Percentiles rank a stretch among this genome's conserved stretches.
Conservation (phyloP, 2,329 filamentous ascomycete genomes). For the Orbilia javanica region DNA sequence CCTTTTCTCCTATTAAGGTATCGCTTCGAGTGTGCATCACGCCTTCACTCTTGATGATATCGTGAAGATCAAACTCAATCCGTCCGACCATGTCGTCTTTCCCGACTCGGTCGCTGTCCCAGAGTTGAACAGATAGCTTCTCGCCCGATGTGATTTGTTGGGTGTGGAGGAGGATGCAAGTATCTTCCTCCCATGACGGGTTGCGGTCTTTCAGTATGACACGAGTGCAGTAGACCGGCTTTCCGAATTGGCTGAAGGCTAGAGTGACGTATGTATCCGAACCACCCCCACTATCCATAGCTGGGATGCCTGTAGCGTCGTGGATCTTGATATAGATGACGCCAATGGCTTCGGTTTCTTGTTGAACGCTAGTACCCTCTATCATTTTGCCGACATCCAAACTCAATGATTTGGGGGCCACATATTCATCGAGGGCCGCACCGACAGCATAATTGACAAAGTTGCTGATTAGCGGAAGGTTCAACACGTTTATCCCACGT, state of each 20-base stretch:
- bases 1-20: conserved; percentile 83
- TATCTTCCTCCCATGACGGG: conserved; percentile 78
- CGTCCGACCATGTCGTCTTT: conserved; percentile 81
- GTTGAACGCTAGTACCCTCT: conserved; percentile 89
- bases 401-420: conserved; percentile 91
- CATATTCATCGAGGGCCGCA: conserved; percentile 87
- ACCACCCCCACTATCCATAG: conserved; percentile 90
- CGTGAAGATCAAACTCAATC: conserved; percentile 83
- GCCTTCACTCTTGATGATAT: conserved; percentile 92
- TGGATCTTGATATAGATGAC: conserved; percentile 94
- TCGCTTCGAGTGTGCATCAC: conserved; percentile 93
- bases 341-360: conserved; percentile 86
- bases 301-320: conserved; percentile 86
- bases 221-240: conserved; percentile 65
- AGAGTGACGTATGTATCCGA: conserved; percentile 96
- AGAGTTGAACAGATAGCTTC: conserved; percentile 77
- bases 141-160: conserved; percentile 80
- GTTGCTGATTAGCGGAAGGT: conserved; percentile 91
- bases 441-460: conserved; percentile 97
- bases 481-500: conserved; percentile 88
- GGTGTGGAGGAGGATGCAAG: conserved; percentile 76
- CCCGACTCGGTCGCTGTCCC: conserved; percentile 79
- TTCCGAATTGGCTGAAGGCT: conserved; percentile 86
- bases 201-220: conserved; percentile 76
- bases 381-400: conserved; percentile 91